A percentile compares a stretch with the other conserved stretches of the same genome.
phyloP scores from a whole-genome alignment of 2,329 filamentous ascomycete species.

The Penicillium sp. region DNA sequence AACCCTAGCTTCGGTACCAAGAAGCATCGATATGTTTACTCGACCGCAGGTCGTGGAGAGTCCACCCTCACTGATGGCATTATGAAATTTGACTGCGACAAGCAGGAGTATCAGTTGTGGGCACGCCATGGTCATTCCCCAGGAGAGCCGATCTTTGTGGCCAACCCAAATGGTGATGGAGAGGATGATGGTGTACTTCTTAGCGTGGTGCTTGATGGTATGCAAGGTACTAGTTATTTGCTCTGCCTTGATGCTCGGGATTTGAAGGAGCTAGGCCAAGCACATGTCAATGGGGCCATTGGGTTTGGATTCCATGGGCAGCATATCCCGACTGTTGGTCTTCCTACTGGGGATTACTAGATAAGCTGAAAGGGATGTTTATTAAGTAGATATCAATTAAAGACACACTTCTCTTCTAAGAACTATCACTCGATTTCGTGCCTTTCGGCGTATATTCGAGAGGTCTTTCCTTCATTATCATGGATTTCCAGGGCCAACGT shows the following conservation, averaged over 20 bases:
- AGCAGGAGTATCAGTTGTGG: constrained; percentile 48
- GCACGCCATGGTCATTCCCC: constrained; percentile 55
- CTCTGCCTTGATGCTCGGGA: constrained; percentile 56
- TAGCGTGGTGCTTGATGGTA: constrained; percentile 58
- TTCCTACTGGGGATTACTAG: constrained; percentile 34
- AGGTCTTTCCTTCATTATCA: not conserved
- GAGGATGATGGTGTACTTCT: constrained; percentile 61
- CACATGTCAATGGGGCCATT: constrained; percentile 53
- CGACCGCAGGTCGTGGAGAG: constrained; percentile 49
- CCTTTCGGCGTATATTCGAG: constrained; percentile 7
- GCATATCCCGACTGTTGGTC: constrained; percentile 34
- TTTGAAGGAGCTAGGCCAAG: constrained; percentile 56
- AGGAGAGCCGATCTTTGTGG: constrained; percentile 59
- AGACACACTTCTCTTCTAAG: not conserved
- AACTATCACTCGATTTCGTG: constrained; percentile 8
- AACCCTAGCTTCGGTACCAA: constrained; percentile 51
- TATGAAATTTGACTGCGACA: constrained; percentile 57
- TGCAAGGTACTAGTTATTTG: constrained; percentile 55
- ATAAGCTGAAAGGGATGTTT: not conserved
- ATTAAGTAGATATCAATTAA: not conserved
- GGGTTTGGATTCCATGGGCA: constrained; percentile 60
- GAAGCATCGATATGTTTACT: constrained; percentile 57
- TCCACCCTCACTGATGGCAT: constrained; percentile 58
- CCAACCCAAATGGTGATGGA: constrained; percentile 26
- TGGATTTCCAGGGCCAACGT: constrained; percentile 7